Base-by-base conservation (phyloP, 495 filamentous ascomycete genomes). In the Pyrenula aspistea region DNA sequence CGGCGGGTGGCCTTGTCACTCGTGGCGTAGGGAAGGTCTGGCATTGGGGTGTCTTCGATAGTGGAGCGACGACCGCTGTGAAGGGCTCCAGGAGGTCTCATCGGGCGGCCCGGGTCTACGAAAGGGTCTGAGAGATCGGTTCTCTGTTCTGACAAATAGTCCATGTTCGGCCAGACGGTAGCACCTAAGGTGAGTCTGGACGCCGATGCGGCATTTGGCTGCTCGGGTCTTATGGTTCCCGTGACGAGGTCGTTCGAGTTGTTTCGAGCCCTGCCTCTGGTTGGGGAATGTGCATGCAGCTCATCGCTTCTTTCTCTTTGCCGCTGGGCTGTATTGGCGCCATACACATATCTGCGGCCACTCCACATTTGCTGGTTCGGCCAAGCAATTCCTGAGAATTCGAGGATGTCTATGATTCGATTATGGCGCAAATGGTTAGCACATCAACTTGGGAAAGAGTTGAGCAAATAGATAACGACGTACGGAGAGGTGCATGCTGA, bases 401-500 rank as follows among this genome's bases (percentile, higher is more conserved):
- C 87, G n/a, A 93, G 74, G 11, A 91, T 74, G 48, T 87, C 88
- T 84, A 59, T 63, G 31, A 42, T n/a, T 70, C n/a, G 63, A 58
- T 24, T 20, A 55, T n/a, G n/a, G 31, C 31, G 4, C 31, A 42
- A 42, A 42, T 42, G 31, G 31, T 15, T n/a, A n/a, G n/a, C n/a
- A n/a, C n/a, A n/a, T n/a, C n/a, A n/a, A n/a, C n/a, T 53, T 53
- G 20, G 0, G 23, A 22, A 50, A 24, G 36, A 15, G 10, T 2
- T 53, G 11, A 31, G 25, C 24, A 53, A 56, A 42, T 4, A 42
- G 31, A 42, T 42, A 42, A 42, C 31, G 31, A 15, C 76, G 66
- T 71, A 92, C 89, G 77, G 23, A 88, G 68, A 3, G 90, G 90
- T 51, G 87, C 89, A 77, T 92, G 88, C 64, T 93, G 88, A 61